These are phyloP conservation scores for Epichloe brachyelytri DNA, from an alignment of 2,329 filamentous ascomycete species.

Conservation along the genomic window DNA sequence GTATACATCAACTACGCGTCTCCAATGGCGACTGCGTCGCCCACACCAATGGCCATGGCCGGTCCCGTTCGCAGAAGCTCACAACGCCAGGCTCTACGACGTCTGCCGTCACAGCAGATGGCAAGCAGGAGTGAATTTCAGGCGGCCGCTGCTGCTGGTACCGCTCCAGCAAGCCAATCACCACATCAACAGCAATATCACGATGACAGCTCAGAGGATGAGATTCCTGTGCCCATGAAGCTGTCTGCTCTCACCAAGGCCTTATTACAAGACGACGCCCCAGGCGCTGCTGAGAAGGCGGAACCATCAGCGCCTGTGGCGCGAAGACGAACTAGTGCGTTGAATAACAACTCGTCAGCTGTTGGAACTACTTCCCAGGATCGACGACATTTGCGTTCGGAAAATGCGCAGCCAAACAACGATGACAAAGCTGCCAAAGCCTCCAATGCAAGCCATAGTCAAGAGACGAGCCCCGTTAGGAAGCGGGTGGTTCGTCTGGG, in stretches of 20 bases:
- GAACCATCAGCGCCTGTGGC: conserved; percentile 33
- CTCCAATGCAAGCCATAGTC: conserved; percentile 16
- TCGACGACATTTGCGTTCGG: conserved; percentile 33
- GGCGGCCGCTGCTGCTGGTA: conserved; percentile 14
- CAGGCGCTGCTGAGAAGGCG: conserved; percentile 27
- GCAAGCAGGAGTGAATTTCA: conserved; percentile 34
- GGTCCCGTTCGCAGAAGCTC: conserved; percentile 39
- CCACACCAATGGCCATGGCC: conserved; percentile 41
- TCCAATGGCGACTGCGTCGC: conserved; percentile 39
- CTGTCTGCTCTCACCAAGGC: conserved; percentile 88
- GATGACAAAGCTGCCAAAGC: conserved; percentile 11
- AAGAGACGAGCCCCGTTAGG: conserved; percentile 38
- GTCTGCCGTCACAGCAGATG: conserved; percentile 33
- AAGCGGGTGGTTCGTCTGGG: conserved; percentile 47
- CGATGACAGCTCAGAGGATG: conserved; percentile 88
- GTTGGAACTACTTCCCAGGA: conserved; percentile 28
- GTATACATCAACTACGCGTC: conserved; percentile 8
- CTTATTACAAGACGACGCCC: conserved; percentile 53
- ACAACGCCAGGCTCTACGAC: conserved; percentile 40
- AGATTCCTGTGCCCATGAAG: conserved; percentile 83
- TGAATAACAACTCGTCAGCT: conserved; percentile 26
- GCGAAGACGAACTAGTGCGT: conserved; percentile 34
- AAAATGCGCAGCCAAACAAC: conserved; percentile 28
- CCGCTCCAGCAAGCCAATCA: conserved; percentile 20
- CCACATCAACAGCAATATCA: conserved; percentile 32